Evolutionary conservation across 2,329 filamentous ascomycete species (phyloP).

Genomic region (Cytospora piceicola): DNA sequence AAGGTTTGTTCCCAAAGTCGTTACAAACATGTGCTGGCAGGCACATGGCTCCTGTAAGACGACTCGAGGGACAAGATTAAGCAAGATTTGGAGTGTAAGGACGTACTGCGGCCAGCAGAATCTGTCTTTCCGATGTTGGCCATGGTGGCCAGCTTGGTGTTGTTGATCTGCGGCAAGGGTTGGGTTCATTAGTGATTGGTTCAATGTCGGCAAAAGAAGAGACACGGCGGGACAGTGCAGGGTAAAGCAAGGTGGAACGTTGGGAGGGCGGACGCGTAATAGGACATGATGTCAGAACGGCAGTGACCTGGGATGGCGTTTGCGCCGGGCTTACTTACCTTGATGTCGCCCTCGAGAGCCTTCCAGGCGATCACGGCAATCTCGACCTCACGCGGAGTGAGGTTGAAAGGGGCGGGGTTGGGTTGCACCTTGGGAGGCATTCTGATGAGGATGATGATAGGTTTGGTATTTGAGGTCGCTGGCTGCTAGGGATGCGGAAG

Average conservation of each 20-base stretch:
- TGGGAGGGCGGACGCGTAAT: neutral
- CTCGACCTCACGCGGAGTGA: conserved; percentile 5
- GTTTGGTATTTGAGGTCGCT: neutral
- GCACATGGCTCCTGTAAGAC: no score
- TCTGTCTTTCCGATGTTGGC: neutral
- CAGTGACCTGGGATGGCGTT: no score
- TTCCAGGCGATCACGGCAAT: conserved; percentile 14
- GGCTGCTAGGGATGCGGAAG: neutral
- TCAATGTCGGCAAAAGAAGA: neutral
- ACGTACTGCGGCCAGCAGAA: neutral
- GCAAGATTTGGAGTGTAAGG: no score
- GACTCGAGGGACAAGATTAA: no score
- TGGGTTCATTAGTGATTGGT: neutral
- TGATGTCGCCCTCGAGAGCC: neutral
- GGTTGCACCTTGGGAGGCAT: neutral
- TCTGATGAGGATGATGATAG: neutral
- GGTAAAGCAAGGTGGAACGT: neutral
- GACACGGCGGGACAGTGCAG: neutral
- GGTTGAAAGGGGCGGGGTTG: neutral
- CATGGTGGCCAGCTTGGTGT: neutral
- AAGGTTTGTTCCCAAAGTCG: no score
- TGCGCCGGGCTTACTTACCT: conserved; percentile 1
- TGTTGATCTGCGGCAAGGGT: neutral
- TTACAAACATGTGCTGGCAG: no score
- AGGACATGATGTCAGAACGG: neutral